phyloP scores from a whole-genome alignment of 2,329 filamentous ascomycete species.

The Venturiaceae sp. region DNA sequence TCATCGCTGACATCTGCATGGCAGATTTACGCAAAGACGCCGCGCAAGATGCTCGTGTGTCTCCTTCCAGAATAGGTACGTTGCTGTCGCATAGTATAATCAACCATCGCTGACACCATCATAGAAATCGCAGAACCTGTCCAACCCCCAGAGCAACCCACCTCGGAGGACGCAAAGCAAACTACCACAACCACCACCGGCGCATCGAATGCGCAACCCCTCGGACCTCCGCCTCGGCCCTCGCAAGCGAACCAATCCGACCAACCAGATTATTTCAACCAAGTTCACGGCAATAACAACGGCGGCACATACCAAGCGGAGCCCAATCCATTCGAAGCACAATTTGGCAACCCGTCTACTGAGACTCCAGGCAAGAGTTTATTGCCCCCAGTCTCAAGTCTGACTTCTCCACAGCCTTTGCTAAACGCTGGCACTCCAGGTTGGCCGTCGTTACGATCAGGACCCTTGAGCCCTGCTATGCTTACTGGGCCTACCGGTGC shows the following conservation, averaged over 20 bases:
- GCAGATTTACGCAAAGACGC: background rate
- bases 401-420: slow-evolving; percentile 83
- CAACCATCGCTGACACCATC: background rate
- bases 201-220: slow-evolving; percentile 28
- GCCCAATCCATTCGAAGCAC: slow-evolving; percentile 95
- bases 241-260: slow-evolving; percentile 27
- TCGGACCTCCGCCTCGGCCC: slow-evolving; percentile 43
- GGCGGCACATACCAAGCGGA: slow-evolving; percentile 55
- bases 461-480: slow-evolving; percentile 94
- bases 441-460: slow-evolving; percentile 83
- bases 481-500: slow-evolving; percentile 65
- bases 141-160: slow-evolving; percentile 8
- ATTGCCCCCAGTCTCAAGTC: slow-evolving; percentile 77
- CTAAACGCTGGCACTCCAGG: slow-evolving; percentile 64
- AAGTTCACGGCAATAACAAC: slow-evolving; percentile 22
- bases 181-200: slow-evolving; percentile 16
- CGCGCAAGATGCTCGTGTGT: background rate
- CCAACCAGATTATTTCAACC: slow-evolving; percentile 42
- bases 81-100: background rate
- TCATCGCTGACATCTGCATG: background rate
- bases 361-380: slow-evolving; percentile 76
- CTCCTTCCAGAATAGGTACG: background rate
- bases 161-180: slow-evolving; percentile 20
- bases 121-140: slow-evolving; percentile 6
- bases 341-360: slow-evolving; percentile 59